Evolutionary conservation across 768 basidiomycete species (phyloP), one percentile per base, ranked within the genome.

Genomic region (Hortiboletus flavorubellus): DNA sequence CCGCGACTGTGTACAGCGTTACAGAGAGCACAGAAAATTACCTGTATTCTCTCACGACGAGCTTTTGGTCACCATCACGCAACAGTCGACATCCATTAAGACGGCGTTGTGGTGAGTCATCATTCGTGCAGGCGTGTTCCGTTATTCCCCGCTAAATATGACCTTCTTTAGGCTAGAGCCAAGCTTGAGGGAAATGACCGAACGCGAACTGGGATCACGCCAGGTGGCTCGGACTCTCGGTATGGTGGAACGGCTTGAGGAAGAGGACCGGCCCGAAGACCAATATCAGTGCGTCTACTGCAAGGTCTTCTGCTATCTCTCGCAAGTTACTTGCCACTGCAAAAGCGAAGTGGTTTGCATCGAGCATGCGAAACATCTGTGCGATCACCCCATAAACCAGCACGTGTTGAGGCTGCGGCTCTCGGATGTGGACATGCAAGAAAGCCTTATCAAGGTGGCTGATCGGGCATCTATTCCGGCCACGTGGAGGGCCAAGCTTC

Each of bases 41-140:
- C 97, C 97, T 5, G 97, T 99, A 5, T 99, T 99, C 73, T 98
- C 94, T 33, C 97, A 99, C 70, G 93, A 98, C 64, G 97, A 98
- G 73, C 81, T 98, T 26, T 80, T 99, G 60, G 83, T 98, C 68
- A 96, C 96, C n/a, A 95, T 98, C 67, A 93, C 91, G n/a, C 86
- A 93, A 64, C 92, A 96, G 71, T 94, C 93, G 4, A 83, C 87
- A 51, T 88, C 88, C 16, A 95, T 97, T 65, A 87, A 91, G 69
- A 96, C 94, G 35, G 91, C 96, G 3, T 77, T 91, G 64, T 98
- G 97, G 96, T 95, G 68, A 59, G 86, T 74, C 51, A 46, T 31
- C 46, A 44, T 35, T 51, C 23, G 35, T 44, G 42, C 51, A 41
- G 26, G 59, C 59, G 50, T 51, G 61, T 59, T 23, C 18, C 59